Percentiles rank a stretch among this genome's conserved stretches.
Evolutionary conservation across 148 eudicot genomes (phyloP).

Genomic region (Vaccinium darrowii): DNA sequence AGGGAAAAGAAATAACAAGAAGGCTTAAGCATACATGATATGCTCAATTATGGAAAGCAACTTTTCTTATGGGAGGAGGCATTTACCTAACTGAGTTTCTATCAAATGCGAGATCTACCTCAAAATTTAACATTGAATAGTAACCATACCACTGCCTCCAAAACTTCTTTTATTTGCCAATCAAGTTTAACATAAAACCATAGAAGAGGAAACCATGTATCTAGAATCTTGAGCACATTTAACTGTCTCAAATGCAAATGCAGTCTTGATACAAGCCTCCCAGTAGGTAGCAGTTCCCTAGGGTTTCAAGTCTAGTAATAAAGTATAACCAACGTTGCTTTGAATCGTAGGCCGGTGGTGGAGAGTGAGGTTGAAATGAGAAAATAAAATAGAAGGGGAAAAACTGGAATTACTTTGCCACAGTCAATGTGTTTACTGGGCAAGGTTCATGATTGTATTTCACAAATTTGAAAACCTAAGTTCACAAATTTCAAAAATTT

Average conservation of each 20-base stretch:
- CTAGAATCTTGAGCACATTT: no score
- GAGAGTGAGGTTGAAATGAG: background rate
- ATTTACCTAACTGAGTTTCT: background rate
- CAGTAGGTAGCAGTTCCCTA: background rate
- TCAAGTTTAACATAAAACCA: no score
- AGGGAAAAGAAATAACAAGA: background rate
- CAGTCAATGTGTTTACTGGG: background rate
- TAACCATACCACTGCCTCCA: background rate
- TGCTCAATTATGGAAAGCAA: constrained; percentile 6
- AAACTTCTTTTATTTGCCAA: no score
- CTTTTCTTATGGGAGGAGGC: background rate
- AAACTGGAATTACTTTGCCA: background rate
- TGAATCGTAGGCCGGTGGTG: background rate
- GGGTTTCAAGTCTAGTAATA: background rate
- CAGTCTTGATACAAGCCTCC: background rate
- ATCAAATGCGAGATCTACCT: background rate
- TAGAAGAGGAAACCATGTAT: no score
- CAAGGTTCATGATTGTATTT: background rate
- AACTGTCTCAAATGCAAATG: background rate
- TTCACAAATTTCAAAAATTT: no score
- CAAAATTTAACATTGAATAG: background rate
- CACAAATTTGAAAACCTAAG: no score
- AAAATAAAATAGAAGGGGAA: background rate
- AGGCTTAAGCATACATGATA: background rate
- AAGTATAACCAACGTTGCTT: background rate